phyloP scores from a whole-genome alignment of 1,284 basidiomycete genomes.

The Leccinum griseonigrum region DNA sequence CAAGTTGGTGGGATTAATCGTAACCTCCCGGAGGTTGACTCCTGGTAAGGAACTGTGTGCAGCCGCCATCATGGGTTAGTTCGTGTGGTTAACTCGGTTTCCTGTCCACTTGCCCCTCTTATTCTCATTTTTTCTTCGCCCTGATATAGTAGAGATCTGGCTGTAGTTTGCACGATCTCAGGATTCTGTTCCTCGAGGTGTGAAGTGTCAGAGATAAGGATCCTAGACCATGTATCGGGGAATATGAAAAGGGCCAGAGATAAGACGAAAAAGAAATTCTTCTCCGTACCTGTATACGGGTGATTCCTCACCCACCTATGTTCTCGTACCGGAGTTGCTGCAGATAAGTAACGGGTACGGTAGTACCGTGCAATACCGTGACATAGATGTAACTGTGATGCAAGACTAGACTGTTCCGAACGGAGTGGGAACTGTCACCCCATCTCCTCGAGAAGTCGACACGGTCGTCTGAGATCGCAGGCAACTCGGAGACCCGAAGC shows the following conservation, averaged over 20 bases:
- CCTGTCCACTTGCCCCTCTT: neutral
- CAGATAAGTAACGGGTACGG: no score
- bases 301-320: neutral
- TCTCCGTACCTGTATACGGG: neutral
- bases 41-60: neutral
- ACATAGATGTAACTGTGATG: neutral
- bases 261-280: neutral
- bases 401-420: neutral
- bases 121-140: neutral
- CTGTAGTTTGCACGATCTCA: neutral
- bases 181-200: neutral
- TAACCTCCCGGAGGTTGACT: conserved; percentile 18
- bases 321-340: neutral
- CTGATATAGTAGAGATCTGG: neutral
- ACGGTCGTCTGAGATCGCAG: neutral
- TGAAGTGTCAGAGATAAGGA: neutral
- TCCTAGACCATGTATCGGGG: neutral
- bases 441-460: neutral
- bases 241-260: neutral
- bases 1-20: conserved; percentile 51
- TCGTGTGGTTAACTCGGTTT: neutral
- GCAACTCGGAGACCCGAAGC: neutral
- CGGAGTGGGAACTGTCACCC: neutral
- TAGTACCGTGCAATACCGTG: no score
- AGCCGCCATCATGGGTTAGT: conserved; percentile 5